Evolutionary conservation across 345 rosid genomes (phyloP), one percentile per base, ranked within the genome.

Genomic region (Turritis glabra): DNA sequence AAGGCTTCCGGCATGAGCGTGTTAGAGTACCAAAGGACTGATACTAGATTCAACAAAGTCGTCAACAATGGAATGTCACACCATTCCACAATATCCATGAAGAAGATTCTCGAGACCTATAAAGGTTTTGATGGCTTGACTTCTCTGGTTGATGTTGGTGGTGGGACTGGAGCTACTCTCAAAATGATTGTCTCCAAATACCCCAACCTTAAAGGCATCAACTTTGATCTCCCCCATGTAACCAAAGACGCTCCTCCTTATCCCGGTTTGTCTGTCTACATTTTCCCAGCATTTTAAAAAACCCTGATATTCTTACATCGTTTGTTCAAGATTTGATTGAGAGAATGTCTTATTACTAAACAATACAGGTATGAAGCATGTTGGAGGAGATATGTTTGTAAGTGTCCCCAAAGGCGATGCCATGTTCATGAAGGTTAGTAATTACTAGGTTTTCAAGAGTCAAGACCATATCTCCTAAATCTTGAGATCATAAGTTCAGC

Each of bases 381-480:
- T 89, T 69, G 91, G 89, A 41, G 96, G 96, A 9, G 75, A 71
- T 33, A 58, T 58, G 67, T 71, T 58, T 58, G 48, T 46, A 70
- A 70, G 67, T 58, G 58, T 71, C 18, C 75, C 75, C 7, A 71
- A 47, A 15, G 66, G 56, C 8, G 74, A 70, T 70, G 74, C 66
- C 89, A 90, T 90, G 65, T 90, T 90, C 87, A 86, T 90, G 90
- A 90, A 92, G 89, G 93, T 92, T 61, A 52, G 64, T 26, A 38
- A 6, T 5, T 13, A 53, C 33, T 43, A 15, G 46, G 17, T 13
- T 41, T 41, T 41, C 18, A 41, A 41, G 48, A 43, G 8, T 43
- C 19, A 43, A 15, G 47, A 43, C 8, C 8, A 9, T 38, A 40
- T 14, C 15, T 38, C 14, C 44, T 38, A 5, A 37, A 43, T 15